These are phyloP conservation scores for Candida fluviatilis DNA, from an alignment of 805 yeast genomes.

Conservation along the genomic window DNA sequence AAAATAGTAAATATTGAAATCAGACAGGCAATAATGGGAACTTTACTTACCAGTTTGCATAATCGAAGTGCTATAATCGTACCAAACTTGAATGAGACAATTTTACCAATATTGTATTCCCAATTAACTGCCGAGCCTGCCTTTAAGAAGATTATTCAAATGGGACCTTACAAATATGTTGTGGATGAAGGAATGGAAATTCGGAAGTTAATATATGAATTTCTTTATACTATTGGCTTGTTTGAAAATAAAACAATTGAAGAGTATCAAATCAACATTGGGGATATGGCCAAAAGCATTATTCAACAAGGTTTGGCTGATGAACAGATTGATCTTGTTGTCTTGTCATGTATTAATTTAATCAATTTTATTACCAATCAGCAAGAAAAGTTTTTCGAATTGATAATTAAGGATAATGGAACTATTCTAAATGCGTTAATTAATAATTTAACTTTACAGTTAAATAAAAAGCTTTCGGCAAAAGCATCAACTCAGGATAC, in stretches of 20 bases:
- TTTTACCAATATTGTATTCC: conserved; percentile 48
- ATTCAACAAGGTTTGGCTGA: conserved; percentile 53
- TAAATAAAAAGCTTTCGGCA: conserved; percentile 48
- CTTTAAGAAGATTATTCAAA: conserved; percentile 62
- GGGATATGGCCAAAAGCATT: conserved; percentile 37
- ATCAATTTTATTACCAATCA: conserved; percentile 33
- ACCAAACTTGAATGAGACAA: conserved; percentile 36
- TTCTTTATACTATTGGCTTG: conserved; percentile 51
- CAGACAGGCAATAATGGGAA: conserved; percentile 54
- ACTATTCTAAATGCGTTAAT: conserved; percentile 27
- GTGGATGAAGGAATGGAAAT: conserved; percentile 74
- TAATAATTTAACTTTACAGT: conserved; percentile 28
- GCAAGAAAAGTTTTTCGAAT: conserved; percentile 13
- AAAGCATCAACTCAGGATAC: conserved; percentile 66
- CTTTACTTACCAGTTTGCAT: conserved; percentile 56
- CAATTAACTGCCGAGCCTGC: conserved; percentile 55
- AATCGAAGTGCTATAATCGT: conserved; percentile 47
- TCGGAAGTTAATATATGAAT: conserved; percentile 68
- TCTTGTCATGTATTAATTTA: conserved; percentile 45
- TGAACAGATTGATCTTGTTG: conserved; percentile 54
- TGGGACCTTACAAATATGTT: conserved; percentile 85
- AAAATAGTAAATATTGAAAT: conserved; percentile 42
- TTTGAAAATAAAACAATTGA: conserved; percentile 19
- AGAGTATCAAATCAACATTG: conserved; percentile 20
- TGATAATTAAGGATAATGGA: conserved; percentile 10